A percentile compares a stretch with the other conserved stretches of the same genome.
Evolutionary conservation across 805 yeast species (phyloP).

Genomic region (Maudiozyma serrabonitensis): DNA sequence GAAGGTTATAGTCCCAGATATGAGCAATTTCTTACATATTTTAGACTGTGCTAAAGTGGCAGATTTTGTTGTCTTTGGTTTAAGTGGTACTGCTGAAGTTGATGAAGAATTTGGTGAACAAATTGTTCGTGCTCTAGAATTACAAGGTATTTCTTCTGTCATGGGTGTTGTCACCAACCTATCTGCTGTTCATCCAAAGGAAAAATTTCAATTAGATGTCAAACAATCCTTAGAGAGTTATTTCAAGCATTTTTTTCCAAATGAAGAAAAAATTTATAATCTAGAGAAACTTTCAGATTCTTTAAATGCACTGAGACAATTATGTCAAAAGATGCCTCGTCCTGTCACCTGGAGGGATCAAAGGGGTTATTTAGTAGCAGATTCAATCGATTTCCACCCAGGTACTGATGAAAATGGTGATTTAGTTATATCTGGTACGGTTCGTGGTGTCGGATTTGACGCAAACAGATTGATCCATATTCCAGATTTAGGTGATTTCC

Average conservation of each 20-base stretch:
- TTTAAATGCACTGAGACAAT: constrained; percentile 56
- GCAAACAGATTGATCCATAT: constrained; percentile 72
- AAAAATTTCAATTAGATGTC: constrained; percentile 65
- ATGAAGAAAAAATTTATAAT: constrained; percentile 65
- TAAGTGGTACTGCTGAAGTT: constrained; percentile 80
- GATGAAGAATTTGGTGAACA: constrained; percentile 77
- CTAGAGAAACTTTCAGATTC: constrained; percentile 62
- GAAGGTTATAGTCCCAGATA: constrained; percentile 64
- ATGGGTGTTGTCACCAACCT: constrained; percentile 73
- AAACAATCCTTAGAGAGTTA: constrained; percentile 54
- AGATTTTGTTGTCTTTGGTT: constrained; percentile 82
- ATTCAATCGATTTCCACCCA: constrained; percentile 35
- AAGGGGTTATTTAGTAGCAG: constrained; percentile 83
- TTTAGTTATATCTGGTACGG: constrained; percentile 67
- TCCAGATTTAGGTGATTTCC: constrained; percentile 87
- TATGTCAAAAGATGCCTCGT: constrained; percentile 83
- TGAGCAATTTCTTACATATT: constrained; percentile 52
- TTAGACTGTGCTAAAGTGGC: constrained; percentile 83
- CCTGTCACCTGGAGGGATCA: constrained; percentile 85
- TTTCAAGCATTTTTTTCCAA: constrained; percentile 70
- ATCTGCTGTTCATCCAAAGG: constrained; percentile 55
- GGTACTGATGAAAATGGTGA: constrained; percentile 23
- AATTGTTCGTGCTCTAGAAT: constrained; percentile 73
- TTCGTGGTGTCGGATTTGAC: constrained; percentile 78
- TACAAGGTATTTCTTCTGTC: constrained; percentile 84